These are phyloP conservation scores for Pholiota microspora DNA, from an alignment of 768 basidiomycete genomes.

Conservation along the genomic window DNA sequence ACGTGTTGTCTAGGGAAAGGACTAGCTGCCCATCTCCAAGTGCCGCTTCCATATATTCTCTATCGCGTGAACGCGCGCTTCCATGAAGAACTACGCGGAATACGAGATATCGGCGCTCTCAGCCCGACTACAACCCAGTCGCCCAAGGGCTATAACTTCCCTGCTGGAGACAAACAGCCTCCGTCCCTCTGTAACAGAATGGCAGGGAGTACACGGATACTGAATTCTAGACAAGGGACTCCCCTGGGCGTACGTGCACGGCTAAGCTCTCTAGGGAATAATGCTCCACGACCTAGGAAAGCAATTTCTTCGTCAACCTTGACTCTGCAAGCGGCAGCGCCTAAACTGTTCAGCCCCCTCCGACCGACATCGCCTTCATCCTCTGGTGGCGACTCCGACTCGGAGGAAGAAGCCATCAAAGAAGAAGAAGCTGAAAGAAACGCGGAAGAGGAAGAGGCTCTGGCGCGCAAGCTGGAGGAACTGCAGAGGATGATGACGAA, in stretches of 20 bases:
- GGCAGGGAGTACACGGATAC: conserved; percentile 31
- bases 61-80: conserved; percentile 83
- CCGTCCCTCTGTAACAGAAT: conserved; percentile 29
- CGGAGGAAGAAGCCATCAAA: conserved; percentile 59
- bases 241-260: conserved; percentile 70
- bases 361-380: conserved; percentile 51
- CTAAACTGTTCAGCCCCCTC: conserved; percentile 33
- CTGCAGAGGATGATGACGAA: conserved; percentile 73
- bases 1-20: conserved; percentile 64
- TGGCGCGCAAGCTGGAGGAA: conserved; percentile 66
- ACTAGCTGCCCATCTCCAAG: conserved; percentile 73
- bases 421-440: conserved; percentile 70
- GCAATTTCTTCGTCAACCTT: conserved; percentile 65
- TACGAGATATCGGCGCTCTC: conserved; percentile 70
- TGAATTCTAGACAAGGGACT: conserved; percentile 46
- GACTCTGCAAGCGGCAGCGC: conserved; percentile 55
- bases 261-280: conserved; percentile 63
- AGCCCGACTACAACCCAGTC: conserved; percentile 43
- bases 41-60: conserved; percentile 81
- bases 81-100: conserved; percentile 78
- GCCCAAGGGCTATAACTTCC: conserved; percentile 22
- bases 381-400: conserved; percentile 49
- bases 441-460: conserved; percentile 64
- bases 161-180: conserved; percentile 27
- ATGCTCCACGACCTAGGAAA: conserved; percentile 52